Evolutionary conservation across 306 rosid genomes (phyloP), one percentile per base, ranked within the genome.

Genomic region (Vicia faba): DNA sequence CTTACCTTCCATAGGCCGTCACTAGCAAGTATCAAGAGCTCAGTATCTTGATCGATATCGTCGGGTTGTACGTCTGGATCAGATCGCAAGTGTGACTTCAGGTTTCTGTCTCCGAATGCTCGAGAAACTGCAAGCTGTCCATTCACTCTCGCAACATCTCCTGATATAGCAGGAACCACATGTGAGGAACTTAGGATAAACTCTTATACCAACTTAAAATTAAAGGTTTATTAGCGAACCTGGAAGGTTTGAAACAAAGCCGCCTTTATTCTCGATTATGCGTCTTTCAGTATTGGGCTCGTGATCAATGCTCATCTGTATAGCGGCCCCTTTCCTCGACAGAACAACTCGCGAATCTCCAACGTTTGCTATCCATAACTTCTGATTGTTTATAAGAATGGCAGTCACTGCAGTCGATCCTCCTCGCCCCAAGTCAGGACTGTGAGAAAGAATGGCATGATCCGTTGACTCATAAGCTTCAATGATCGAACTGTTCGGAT

Each of bases 201-300:
- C 54, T 16, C n/a, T 49, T 5, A 18, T 50, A 50, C 28, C 5
- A 19, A 8, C 56, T 50, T 50, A 18, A 5, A 50, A 50, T 19
- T 18, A 12, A 70, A 23, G 76, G 70, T 69, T 74, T 49, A 64
- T 69, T 4, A 46, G 72, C 51, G 29, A 79, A 91, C 97, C 97
- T 91, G 97, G 95, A 89, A 91, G 82, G 82, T 91, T 91, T 35
- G 96, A 91, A 81, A 91, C 96, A 69, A 91, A 91, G 67, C 97
- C 96, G 0, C 97, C 97, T 82, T 75, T 89, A 79, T 84, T 70
- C 82, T 88, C 96, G 4, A 91, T 88, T 75, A 85, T 78, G 67
- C 81, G 78, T 45, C 95, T 84, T 75, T 88, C 97, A 26, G 95
- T 83, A 77, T 91, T 88, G 31, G 95, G 96, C 72, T 91, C 96